A percentile compares a stretch with the other conserved stretches of the same genome.
Evolutionary conservation across 2,329 filamentous ascomycete species (phyloP).

Genomic region (Ophiostoma perfectum): DNA sequence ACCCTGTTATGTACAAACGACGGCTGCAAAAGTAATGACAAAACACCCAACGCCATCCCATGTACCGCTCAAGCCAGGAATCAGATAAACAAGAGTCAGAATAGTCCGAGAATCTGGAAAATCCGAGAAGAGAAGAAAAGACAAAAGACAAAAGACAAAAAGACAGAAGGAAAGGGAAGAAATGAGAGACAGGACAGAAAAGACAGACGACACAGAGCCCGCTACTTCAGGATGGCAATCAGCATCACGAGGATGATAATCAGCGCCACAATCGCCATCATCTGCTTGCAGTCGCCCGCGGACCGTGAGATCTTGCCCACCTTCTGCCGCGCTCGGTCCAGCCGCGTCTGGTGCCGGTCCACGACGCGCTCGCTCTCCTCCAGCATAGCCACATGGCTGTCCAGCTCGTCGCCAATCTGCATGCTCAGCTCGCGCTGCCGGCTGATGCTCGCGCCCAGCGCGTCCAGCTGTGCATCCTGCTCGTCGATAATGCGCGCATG

Average conservation of each 20-base stretch:
- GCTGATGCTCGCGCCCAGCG: constrained; percentile 76
- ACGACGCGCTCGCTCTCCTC: constrained; percentile 82
- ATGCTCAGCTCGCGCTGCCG: constrained; percentile 89
- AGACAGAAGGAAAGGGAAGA: background rate
- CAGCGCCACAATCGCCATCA: constrained; percentile 72
- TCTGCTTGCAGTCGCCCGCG: constrained; percentile 76
- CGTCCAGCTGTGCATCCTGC: constrained; percentile 90
- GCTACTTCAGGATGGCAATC: constrained; percentile 72
- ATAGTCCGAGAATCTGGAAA: no score
- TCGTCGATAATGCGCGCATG: constrained; percentile 76
- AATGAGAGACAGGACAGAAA: background rate
- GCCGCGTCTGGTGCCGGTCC: constrained; percentile 70
- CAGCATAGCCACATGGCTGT: constrained; percentile 80
- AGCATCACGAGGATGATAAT: constrained; percentile 77
- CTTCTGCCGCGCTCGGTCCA: constrained; percentile 68
- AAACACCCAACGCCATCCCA: constrained; percentile 8
- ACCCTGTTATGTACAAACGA: no score
- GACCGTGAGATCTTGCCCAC: constrained; percentile 67
- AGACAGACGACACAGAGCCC: background rate
- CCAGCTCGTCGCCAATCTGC: constrained; percentile 93
- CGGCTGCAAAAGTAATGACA: no score
- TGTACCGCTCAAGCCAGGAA: background rate
- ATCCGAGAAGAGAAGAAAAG: background rate
- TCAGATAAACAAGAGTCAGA: background rate
- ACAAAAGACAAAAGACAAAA: background rate